These are phyloP conservation scores for Syzygium aromaticum DNA, from an alignment of 345 rosid genomes.

Conservation along the genomic window DNA sequence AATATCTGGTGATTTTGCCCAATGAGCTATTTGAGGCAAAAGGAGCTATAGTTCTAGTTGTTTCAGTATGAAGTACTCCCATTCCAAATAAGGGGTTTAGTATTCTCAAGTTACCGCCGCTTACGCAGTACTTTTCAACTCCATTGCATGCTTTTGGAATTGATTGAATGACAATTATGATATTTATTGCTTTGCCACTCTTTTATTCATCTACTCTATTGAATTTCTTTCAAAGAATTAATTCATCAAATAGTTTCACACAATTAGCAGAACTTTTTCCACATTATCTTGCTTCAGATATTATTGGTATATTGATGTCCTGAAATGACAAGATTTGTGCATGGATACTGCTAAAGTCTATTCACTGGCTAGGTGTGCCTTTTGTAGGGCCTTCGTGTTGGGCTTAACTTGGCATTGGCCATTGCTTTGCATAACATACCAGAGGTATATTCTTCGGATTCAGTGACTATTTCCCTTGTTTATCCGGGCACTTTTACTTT, in stretches of 20 bases:
- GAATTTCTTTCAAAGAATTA: not conserved
- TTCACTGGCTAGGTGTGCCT: constrained; percentile 3
- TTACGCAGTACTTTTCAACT: not conserved
- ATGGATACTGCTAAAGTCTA: not conserved
- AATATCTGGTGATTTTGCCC: not conserved
- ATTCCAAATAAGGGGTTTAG: not conserved
- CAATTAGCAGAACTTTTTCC: not conserved
- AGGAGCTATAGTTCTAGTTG: not conserved
- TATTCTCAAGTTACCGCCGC: not conserved
- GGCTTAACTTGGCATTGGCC: constrained; percentile 90
- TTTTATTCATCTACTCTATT: not conserved
- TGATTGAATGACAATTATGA: not conserved
- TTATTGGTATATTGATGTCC: not conserved
- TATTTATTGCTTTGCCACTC: not conserved
- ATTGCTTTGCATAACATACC: constrained; percentile 99
- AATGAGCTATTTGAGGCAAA: not conserved
- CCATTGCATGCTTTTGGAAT: not conserved
- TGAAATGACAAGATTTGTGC: not conserved
- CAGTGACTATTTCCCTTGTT: not conserved
- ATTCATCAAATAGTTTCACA: not conserved
- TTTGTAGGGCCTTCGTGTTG: constrained; percentile 84
- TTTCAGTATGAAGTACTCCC: not conserved
- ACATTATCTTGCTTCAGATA: not conserved
- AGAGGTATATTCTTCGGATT: constrained; percentile 49
- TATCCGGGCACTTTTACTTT: not conserved